A percentile compares a stretch with the other conserved stretches of the same genome.
These are phyloP conservation scores for Yamadazyma endophytica DNA, from an alignment of 805 yeast genomes.

Conservation along the genomic window DNA sequence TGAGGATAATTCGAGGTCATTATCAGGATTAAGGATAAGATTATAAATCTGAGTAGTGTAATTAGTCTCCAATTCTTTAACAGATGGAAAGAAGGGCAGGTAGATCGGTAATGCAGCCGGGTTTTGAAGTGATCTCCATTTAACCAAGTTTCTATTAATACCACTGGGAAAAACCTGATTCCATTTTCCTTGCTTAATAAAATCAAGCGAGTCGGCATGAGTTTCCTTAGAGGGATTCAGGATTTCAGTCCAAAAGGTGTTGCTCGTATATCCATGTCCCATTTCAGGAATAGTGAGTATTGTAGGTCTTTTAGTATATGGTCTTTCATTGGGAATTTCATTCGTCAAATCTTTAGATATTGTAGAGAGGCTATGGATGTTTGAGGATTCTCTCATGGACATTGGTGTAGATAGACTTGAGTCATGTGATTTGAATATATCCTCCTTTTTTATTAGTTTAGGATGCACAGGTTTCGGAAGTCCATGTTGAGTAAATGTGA, in stretches of 20 bases:
- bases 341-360: too few species aligned
- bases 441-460: slow-evolving; percentile 7
- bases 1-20: slow-evolving; percentile 46
- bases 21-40: slow-evolving; percentile 61
- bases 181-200: slow-evolving; percentile 81
- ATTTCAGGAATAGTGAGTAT: too few species aligned
- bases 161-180: slow-evolving; percentile 79
- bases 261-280: background rate
- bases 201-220: slow-evolving; percentile 48
- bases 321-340: too few species aligned
- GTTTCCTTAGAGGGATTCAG: slow-evolving; percentile 72
- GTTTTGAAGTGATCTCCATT: slow-evolving; percentile 89
- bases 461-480: slow-evolving; percentile 2
- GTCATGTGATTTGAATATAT: slow-evolving; percentile 10
- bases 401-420: too few species aligned
- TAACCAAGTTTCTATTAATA: slow-evolving; percentile 62
- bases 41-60: slow-evolving; percentile 84
- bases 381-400: too few species aligned
- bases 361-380: too few species aligned
- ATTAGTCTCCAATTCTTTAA: slow-evolving; percentile 62
- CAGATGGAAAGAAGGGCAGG: slow-evolving; percentile 71
- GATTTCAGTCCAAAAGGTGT: slow-evolving; percentile 32
- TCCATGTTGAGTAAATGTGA: background rate
- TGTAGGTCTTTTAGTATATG: too few species aligned
- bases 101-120: slow-evolving; percentile 92